Percentiles rank a stretch among this genome's conserved stretches.
Conservation (phyloP, 225 moss, liverwort and hornwort genomes). For the Straminergon stramineum region DNA sequence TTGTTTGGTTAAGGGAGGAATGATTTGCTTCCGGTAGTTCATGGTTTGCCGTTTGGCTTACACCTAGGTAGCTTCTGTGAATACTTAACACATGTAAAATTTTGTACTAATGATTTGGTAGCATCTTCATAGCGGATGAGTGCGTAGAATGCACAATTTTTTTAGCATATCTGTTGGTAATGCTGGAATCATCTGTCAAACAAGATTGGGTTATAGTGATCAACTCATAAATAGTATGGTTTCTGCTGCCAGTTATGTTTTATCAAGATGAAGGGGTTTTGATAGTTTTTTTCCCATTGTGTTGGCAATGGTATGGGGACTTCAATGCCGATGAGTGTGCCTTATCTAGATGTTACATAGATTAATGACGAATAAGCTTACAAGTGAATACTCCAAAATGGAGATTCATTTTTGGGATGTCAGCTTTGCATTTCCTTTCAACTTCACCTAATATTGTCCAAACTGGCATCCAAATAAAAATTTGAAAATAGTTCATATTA, state of each 20-base stretch:
- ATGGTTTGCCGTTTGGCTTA: background rate
- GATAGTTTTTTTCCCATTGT: background rate
- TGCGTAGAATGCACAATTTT: background rate
- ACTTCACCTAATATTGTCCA: background rate
- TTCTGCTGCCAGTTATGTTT: background rate
- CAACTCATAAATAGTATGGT: background rate
- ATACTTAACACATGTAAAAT: conserved; percentile 19
- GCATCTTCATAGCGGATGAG: background rate
- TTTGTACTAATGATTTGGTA: conserved; percentile 3
- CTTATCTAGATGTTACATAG: background rate
- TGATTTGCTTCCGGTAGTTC: background rate
- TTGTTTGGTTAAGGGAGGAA: background rate
- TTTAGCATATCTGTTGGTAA: background rate
- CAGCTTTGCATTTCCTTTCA: background rate
- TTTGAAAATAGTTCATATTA: background rate
- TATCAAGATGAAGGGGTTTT: background rate
- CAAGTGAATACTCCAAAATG: background rate
- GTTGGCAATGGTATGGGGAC: background rate
- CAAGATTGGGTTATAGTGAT: background rate
- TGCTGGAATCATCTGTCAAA: background rate
- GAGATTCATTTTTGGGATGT: background rate
- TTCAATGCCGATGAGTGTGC: background rate
- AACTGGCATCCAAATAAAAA: background rate
- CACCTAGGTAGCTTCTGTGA: background rate
- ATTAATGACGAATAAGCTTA: background rate